Evolutionary conservation across 495 filamentous ascomycete species (phyloP).

Genomic region (Annulohypoxylon maeteangense): DNA sequence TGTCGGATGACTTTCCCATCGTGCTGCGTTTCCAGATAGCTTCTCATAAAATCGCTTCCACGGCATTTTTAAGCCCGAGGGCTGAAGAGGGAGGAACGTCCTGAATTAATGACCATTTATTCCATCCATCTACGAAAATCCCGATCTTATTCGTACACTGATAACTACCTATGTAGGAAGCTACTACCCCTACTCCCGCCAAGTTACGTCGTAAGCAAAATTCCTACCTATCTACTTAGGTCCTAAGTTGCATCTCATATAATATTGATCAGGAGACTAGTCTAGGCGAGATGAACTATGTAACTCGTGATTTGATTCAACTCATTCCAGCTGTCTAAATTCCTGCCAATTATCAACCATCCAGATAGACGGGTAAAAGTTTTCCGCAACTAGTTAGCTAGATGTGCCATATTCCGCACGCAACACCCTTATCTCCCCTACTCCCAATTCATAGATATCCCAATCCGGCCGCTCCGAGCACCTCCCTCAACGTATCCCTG

Average conservation of each 20-base stretch:
- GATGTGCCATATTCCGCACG: not conserved
- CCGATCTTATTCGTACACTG: not conserved
- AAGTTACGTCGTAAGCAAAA: no score
- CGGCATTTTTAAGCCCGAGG: no score
- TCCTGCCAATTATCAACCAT: not conserved
- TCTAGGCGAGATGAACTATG: not conserved
- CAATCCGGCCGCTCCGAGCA: constrained; percentile 38
- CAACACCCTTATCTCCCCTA: not conserved
- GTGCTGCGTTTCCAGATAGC: not conserved
- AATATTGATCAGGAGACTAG: no score
- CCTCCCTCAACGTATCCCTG: constrained; percentile 65
- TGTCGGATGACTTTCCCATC: not conserved
- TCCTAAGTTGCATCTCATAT: no score
- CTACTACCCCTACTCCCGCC: no score
- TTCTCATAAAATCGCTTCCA: not conserved
- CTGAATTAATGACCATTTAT: not conserved
- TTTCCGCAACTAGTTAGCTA: not conserved
- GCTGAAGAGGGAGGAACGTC: not conserved
- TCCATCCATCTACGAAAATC: not conserved
- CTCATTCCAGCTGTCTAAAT: not conserved
- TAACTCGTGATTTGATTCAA: no score
- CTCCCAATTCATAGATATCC: constrained; percentile 35
- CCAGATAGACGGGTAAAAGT: no score
- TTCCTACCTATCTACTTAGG: no score
- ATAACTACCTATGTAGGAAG: no score